Conservation (phyloP, 2,329 filamentous ascomycete species). For the Dothideomycetes sp. region DNA sequence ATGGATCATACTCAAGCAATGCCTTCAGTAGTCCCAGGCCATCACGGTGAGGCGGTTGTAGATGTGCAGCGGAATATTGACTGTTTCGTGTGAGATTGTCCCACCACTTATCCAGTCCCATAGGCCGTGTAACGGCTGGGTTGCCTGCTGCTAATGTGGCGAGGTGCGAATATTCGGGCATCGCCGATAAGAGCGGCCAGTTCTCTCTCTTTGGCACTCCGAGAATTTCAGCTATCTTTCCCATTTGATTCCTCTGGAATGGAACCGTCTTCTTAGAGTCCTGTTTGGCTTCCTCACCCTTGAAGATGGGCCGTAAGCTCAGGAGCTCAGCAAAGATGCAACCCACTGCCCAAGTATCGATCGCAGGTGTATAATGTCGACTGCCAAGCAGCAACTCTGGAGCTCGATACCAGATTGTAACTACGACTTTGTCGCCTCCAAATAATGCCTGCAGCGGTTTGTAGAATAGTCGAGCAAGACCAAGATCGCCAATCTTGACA, state of each 20-base stretch:
- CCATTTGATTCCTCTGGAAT: slow-evolving; percentile 97
- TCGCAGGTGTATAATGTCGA: slow-evolving; percentile 92
- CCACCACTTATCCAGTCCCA: slow-evolving; percentile 60
- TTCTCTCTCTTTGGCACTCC: slow-evolving; percentile 79
- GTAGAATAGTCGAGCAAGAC: slow-evolving; percentile 83
- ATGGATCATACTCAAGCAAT: slow-evolving; percentile 86
- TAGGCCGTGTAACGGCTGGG: slow-evolving; percentile 42
- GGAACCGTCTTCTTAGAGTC: slow-evolving; percentile 96
- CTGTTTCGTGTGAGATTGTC: slow-evolving; percentile 39
- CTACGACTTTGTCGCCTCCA: slow-evolving; percentile 92
- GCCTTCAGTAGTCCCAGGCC: slow-evolving; percentile 66
- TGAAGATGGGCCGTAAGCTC: slow-evolving; percentile 87
- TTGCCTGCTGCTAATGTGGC: slow-evolving; percentile 34
- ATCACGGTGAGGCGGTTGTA: slow-evolving; percentile 50
- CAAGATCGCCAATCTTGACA: slow-evolving; percentile 91
- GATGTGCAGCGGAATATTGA: slow-evolving; percentile 31
- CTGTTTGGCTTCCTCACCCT: slow-evolving; percentile 98
- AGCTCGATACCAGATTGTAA: slow-evolving; percentile 98
- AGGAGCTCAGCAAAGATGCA: slow-evolving; percentile 96
- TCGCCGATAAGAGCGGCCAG: slow-evolving; percentile 75
- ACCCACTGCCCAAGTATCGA: slow-evolving; percentile 95
- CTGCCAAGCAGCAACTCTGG: slow-evolving; percentile 87
- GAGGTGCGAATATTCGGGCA: slow-evolving; percentile 64
- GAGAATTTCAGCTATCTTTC: slow-evolving; percentile 95
- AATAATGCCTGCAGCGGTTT: slow-evolving; percentile 89